Evolutionary conservation across 2,329 filamentous ascomycete genomes (phyloP), one percentile per base, ranked within the genome.

Genomic region (Venturia nashicola): DNA sequence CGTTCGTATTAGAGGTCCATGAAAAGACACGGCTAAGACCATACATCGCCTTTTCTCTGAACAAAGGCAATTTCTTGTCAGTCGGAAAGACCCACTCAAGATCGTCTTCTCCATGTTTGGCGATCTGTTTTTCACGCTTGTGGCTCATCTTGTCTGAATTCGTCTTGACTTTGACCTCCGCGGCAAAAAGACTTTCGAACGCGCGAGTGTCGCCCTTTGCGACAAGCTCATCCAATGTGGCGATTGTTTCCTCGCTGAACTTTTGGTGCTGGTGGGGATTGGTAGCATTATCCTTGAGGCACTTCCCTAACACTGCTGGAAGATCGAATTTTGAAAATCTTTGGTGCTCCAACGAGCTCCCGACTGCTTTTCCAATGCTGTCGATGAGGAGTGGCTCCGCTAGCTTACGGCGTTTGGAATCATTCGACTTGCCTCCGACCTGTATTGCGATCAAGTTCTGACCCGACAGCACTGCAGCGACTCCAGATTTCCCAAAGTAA

Each of bases 361-460:
- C 51, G 5, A 57, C 51, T 2, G 87, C 88, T 65, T 86, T 86
- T 1, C 88, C 87, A 63, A 92, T 83, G 0, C 88, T 88, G 70
- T 92, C 88, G 42, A 89, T 87, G 34, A 92, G 76, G 8, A 89
- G 77, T 9, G 87, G 86, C 61, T 72, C 73, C 4, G 69, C 68
- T 18, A 46, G 14, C 67, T 71, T 76, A n/a, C 68, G 67, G 34
- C 74, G 71, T 66, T 77, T 78, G 7, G 72, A 70, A 11, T 71
- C 66, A 7, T 70, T 68, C 6, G 69, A 65, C 8, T 69, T 70
- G 16, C 70, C 65, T 46, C 70, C 71, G 18, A 79, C 69, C 62
- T 91, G 88, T 61, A 91, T 79, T 0, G 84, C 87, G 18, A 90
- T 77, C 40, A 93, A 76, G 55, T 84, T 80, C 54, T 82, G 81